Evolutionary conservation across 139 green algal genomes (phyloP), one percentile per base, ranked within the genome.

Genomic region (Chlamydomonas applanata): DNA sequence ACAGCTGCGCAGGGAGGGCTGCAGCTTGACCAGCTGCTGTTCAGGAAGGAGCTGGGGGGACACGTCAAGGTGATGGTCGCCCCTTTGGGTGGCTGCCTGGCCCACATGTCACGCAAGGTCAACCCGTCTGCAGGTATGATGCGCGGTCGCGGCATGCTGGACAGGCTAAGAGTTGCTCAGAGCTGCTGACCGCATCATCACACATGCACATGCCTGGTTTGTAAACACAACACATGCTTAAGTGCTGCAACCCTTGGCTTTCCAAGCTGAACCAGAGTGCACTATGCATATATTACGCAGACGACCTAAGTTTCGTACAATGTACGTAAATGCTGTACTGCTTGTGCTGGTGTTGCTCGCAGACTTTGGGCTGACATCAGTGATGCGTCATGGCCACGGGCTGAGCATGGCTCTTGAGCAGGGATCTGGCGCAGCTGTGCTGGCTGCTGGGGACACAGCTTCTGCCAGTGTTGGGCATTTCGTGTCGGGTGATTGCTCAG

Each of bases 71-170:
- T 66, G 11, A 66, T 66, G 59, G 59, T 66, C 4, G 29, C 59
- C 17, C n/a, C 59, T 16, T 4, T 66, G 59, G 59, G 59, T 4
- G 59, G 59, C 59, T 40, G 59, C 59, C n/a, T 66, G 59, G 59
- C 25, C 4, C 29, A 66, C 59, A 29, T 66, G 59, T 66, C 59
- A 40, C 59, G 59, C 25, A 66, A 30, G 59, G n/a, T 66, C 24
- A 66, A 66, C 25, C 59, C 59, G 35, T 66, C 59, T 34, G 59
- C 59, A 66, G 59, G 59, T n/a, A n/a, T n/a, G n/a, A n/a, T 66
- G 59, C 25, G 59, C 11, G 40, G 7, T 49, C 7, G 7, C 40
- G 40, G 40, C 40, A 49, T 49, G 40, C 11, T 7, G 40, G 7
- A 11, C 7, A 19, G 40, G 40, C 40, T 49, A 11, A 34, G 30